Evolutionary conservation across 441 rosid genomes (phyloP), one percentile per base, ranked within the genome.

Genomic region (Raphanus hybrid): DNA sequence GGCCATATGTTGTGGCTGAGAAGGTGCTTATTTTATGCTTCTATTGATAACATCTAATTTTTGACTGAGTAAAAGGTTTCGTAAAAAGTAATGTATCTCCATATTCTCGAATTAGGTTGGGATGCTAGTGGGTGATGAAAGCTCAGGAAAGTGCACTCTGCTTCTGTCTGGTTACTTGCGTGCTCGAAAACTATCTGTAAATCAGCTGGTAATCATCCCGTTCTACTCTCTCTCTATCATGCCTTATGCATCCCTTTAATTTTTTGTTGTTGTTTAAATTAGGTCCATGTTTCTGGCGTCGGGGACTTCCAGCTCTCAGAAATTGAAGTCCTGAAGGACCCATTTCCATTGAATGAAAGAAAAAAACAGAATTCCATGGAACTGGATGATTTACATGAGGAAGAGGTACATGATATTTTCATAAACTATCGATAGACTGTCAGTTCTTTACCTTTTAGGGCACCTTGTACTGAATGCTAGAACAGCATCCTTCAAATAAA

Each of bases 231-330:
- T 23, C 26, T 32, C 35, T 32, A 32, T 32, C 35, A 6, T 32
- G 1, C 35, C 35, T 32, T 32, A 32, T 32, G 35, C 35, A 32
- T 32, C 35, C 35, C 0, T 32, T 32, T 4, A 32, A 32, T 4
- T 4, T 4, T 32, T 32, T 32, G 5, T 32, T 65, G 39, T 75
- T 75, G 50, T 34, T 29, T 54, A 32, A n/a, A 26, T 74, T 81
- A 95, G 99, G 91, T 95, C 73, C 98, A 95, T 66, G 85, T 95
- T 65, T 86, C 98, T 80, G 96, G 97, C 70, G 90, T 85, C 20
- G 99, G 99, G 41, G 98, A 95, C 83, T 95, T 91, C 73, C 99
- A 91, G 75, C 77, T 92, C 80, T 74, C 85, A 69, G 93, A 90
- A 85, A 78, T 95, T 82, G 98, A 95, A 80, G 71, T 89, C 71